A percentile compares a stretch with the other conserved stretches of the same genome.
phyloP scores from a whole-genome alignment of 1,284 basidiomycete species.

The Cryptococcus jaspeensis region DNA sequence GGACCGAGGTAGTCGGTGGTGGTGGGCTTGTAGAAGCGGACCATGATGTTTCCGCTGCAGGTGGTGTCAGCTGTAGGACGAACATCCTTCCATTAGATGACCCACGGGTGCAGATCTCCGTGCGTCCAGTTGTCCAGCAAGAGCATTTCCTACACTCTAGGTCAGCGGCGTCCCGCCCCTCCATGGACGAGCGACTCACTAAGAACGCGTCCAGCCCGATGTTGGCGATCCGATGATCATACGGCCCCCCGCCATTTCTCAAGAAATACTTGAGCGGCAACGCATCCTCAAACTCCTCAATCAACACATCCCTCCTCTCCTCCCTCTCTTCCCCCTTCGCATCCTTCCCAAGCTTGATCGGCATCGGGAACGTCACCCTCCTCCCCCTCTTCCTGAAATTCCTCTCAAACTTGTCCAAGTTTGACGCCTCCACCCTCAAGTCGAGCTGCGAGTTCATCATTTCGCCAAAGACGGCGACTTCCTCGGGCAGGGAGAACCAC shows the following conservation, averaged over 20 bases:
- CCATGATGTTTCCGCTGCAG: conserved; percentile 95
- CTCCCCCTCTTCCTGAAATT: conserved; percentile 77
- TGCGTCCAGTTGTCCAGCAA: conserved; percentile 98
- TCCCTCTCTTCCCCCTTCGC: conserved; percentile 14
- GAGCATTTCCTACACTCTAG: conserved; percentile 78
- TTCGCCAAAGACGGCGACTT: conserved; percentile 89
- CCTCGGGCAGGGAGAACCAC: conserved; percentile 95
- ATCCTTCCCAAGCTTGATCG: conserved; percentile 56
- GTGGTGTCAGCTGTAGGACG: conserved; percentile 20
- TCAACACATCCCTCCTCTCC: conserved; percentile 64
- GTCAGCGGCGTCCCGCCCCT: conserved; percentile 1
- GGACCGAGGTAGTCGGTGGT: conserved; percentile 59
- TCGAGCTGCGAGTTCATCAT: conserved; percentile 98
- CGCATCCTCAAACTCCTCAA: conserved; percentile 93
- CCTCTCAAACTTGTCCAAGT: conserved; percentile 78
- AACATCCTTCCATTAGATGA: not conserved
- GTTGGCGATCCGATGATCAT: conserved; percentile 84
- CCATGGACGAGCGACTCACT: conserved; percentile 55
- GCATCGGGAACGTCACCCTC: conserved; percentile 85
- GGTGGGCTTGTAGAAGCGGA: conserved; percentile 85
- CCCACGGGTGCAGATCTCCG: conserved; percentile 67
- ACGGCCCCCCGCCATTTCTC: conserved; percentile 85
- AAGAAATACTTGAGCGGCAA: conserved; percentile 87
- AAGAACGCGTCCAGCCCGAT: conserved; percentile 94
- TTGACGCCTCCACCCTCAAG: conserved; percentile 84